These are phyloP conservation scores for Coemansia sp. DNA, from an alignment of 192 early-diverging fungal species.

Conservation along the genomic window DNA sequence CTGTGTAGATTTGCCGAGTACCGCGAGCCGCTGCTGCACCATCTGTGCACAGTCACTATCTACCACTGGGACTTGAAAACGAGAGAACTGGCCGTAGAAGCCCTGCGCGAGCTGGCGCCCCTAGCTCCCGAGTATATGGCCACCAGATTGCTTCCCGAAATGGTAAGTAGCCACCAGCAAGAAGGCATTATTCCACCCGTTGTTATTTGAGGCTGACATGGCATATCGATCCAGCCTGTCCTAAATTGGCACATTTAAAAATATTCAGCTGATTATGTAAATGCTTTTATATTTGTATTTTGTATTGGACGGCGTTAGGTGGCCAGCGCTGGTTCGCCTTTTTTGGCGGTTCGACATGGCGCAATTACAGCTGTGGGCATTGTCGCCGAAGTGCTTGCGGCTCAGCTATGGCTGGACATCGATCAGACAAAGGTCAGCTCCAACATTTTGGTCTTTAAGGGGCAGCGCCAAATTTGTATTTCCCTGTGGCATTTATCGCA, in stretches of 20 bases:
- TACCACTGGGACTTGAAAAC: conserved; percentile 88
- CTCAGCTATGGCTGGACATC: conserved; percentile 8
- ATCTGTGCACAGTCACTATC: conserved; percentile 64
- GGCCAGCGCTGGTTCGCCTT: conserved; percentile 28
- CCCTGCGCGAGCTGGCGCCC: conserved; percentile 64
- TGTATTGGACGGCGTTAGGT: conserved; percentile 18
- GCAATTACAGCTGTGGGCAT: conserved; percentile 37
- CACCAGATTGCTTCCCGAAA: conserved; percentile 54
- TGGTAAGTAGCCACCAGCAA: conserved; percentile 47
- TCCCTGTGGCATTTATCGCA: not conserved
- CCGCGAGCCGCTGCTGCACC: conserved; percentile 64
- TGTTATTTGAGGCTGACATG: not conserved
- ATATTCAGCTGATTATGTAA: not conserved
- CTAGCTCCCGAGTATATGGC: conserved; percentile 60
- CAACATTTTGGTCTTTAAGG: not conserved
- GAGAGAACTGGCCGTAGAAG: conserved; percentile 71
- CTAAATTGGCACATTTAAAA: not conserved
- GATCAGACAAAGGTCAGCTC: conserved; percentile 19
- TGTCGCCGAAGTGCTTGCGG: conserved; percentile 32
- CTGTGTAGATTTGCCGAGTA: conserved; percentile 66
- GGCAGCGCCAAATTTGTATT: not conserved
- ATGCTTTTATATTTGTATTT: not conserved
- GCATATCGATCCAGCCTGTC: not conserved
- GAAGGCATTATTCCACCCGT: not conserved
- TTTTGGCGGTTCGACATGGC: conserved; percentile 54